Conservation (phyloP, 1,284 basidiomycete species). For the Schizophyllum commune region DNA sequence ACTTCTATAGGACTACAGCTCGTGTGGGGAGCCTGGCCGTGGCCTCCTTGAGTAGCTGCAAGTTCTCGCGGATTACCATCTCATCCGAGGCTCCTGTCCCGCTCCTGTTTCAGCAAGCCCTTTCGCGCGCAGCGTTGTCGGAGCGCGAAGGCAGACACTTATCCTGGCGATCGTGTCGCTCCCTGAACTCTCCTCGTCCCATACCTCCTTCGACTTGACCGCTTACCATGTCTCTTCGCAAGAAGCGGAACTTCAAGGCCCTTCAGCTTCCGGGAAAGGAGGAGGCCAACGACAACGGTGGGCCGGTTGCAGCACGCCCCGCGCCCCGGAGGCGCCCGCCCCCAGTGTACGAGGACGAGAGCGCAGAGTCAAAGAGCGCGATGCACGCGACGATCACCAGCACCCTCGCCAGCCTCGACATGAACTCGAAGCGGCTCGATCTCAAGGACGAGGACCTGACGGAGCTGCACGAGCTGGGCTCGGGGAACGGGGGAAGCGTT, state of each 20-base stretch:
- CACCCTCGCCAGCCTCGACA: slow-evolving; percentile 65
- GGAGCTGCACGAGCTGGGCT: slow-evolving; percentile 82
- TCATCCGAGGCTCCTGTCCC: too few species aligned
- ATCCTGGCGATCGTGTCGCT: too few species aligned
- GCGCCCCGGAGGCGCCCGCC: slow-evolving; percentile 3
- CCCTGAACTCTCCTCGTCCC: too few species aligned
- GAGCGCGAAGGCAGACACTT: too few species aligned
- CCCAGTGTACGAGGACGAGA: not conserved
- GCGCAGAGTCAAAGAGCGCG: slow-evolving; percentile 28
- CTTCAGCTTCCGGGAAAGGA: slow-evolving; percentile 26
- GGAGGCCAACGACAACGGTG: not conserved
- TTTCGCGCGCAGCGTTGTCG: too few species aligned
- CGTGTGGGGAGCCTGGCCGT: too few species aligned
- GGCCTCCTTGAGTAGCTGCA: too few species aligned
- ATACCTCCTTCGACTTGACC: too few species aligned
- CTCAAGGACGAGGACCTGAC: slow-evolving; percentile 78
- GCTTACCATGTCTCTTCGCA: slow-evolving; percentile 29
- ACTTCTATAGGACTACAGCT: too few species aligned
- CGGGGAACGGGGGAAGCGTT: slow-evolving; percentile 96
- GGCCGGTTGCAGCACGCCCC: slow-evolving; percentile 6
- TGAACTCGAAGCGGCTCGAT: slow-evolving; percentile 65
- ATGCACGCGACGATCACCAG: slow-evolving; percentile 70
- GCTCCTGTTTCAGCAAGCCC: too few species aligned
- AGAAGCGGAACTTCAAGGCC: slow-evolving; percentile 42
- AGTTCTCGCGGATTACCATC: too few species aligned